Percentiles rank a stretch among this genome's conserved stretches.
These are phyloP conservation scores for Mycocentrospora acerina DNA, from an alignment of 2,329 filamentous ascomycete species.

Conservation along the genomic window DNA sequence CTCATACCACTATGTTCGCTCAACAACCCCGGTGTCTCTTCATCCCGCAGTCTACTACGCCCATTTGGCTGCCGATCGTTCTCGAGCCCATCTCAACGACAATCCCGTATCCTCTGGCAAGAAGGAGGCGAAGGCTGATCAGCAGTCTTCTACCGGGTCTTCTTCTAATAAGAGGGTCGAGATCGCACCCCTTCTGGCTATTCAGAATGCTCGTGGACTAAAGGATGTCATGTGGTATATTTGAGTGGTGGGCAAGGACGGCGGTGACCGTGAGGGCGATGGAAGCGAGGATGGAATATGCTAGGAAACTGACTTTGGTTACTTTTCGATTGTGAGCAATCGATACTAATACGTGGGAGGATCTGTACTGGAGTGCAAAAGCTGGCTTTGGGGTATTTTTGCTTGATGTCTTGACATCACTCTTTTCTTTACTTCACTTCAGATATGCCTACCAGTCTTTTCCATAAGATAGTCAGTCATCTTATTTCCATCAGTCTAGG, in stretches of 20 bases:
- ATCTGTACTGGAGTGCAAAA: too few species aligned
- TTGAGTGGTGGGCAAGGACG: conserved; percentile 23
- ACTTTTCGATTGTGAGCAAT: too few species aligned
- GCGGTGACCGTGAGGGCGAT: too few species aligned
- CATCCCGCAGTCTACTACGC: conserved; percentile 94
- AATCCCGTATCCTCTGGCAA: conserved; percentile 40
- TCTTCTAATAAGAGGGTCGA: conserved; percentile 33
- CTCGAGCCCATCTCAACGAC: conserved; percentile 69
- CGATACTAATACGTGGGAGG: too few species aligned
- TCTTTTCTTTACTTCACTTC: too few species aligned
- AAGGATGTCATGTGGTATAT: conserved; percentile 54
- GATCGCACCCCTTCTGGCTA: conserved; percentile 43
- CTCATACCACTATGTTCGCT: conserved; percentile 89
- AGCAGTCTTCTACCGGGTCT: conserved; percentile 30
- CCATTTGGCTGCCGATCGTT: conserved; percentile 81
- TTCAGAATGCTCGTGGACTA: conserved; percentile 44
- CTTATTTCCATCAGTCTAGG: too few species aligned
- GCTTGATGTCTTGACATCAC: too few species aligned
- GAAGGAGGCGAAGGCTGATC: conserved; percentile 37
- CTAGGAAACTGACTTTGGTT: too few species aligned
- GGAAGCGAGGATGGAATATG: too few species aligned
- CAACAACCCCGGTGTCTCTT: conserved; percentile 87
- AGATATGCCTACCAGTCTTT: too few species aligned
- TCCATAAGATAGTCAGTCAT: too few species aligned
- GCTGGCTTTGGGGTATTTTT: too few species aligned